Conservation (phyloP, 192 early-diverging fungal species). For the Bifiguratus adelaidae region DNA sequence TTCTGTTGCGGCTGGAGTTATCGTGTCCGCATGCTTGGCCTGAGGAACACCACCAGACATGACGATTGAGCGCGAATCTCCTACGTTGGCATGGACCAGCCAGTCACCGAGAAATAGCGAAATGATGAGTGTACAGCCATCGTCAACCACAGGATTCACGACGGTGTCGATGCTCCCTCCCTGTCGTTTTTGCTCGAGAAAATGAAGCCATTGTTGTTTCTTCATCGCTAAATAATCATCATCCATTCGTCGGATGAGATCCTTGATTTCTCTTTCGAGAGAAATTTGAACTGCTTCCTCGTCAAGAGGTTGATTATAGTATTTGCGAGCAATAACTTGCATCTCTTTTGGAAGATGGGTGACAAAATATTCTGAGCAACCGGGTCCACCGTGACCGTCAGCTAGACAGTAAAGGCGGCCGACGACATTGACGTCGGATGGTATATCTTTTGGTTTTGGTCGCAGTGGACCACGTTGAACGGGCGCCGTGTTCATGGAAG, state of each 20-base stretch:
- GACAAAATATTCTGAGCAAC: constrained; percentile 40
- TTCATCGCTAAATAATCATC: constrained; percentile 39
- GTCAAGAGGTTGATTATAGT: constrained; percentile 19
- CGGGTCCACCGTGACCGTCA: constrained; percentile 46
- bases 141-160: constrained; percentile 17
- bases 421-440: constrained; percentile 7
- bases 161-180: not conserved
- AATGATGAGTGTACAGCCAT: constrained; percentile 43
- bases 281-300: constrained; percentile 19
- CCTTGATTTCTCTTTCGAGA: constrained; percentile 27
- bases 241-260: constrained; percentile 31
- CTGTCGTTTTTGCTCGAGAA: not conserved
- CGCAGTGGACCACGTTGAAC: not conserved
- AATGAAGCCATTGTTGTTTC: constrained; percentile 33
- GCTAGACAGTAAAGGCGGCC: constrained; percentile 40
- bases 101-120: constrained; percentile 44
- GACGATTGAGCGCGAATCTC: constrained; percentile 43
- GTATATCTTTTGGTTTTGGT: not conserved
- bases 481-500: not conserved
- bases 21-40: not conserved
- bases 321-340: constrained; percentile 28
- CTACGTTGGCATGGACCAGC: constrained; percentile 43
- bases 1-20: too few species aligned
- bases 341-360: constrained; percentile 28
- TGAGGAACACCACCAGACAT: constrained; percentile 17